Percentiles rank a stretch among this genome's conserved stretches.
These are phyloP conservation scores for Trapa bicornis DNA, from an alignment of 345 rosid genomes.

Conservation along the genomic window DNA sequence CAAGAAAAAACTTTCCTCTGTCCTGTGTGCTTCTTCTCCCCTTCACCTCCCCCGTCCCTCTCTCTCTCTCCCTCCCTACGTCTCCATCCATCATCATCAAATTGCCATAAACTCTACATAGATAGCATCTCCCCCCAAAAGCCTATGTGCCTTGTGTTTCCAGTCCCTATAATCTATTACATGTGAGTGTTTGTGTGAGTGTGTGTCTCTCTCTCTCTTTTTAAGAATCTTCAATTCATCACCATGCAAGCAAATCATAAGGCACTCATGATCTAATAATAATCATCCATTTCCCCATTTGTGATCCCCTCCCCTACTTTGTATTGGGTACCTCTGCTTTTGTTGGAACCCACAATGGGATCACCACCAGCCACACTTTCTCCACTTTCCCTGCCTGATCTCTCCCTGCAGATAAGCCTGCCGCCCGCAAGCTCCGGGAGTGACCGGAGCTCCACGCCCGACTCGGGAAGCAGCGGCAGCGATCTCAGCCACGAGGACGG, in stretches of 20 bases:
- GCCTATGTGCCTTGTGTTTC: too few species aligned
- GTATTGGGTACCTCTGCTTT: too few species aligned
- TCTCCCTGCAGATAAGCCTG: constrained; percentile 83
- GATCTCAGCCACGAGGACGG: constrained; percentile 56
- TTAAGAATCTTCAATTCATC: constrained; percentile 8
- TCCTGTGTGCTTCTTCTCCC: too few species aligned
- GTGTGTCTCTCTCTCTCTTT: constrained; percentile 11
- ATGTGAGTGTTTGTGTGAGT: too few species aligned
- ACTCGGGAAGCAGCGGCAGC: constrained; percentile 62
- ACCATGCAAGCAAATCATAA: constrained; percentile 63
- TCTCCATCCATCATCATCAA: constrained; percentile 17
- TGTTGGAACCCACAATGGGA: constrained; percentile 7
- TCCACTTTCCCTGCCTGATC: constrained; percentile 44
- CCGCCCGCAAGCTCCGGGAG: constrained; percentile 33
- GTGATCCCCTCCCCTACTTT: not conserved
- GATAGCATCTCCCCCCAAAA: too few species aligned
- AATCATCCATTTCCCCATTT: constrained; percentile 5
- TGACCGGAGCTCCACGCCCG: constrained; percentile 57
- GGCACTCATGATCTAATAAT: constrained; percentile 72
- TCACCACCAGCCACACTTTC: too few species aligned
- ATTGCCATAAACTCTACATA: constrained; percentile 18
- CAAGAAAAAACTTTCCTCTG: constrained; percentile 11
- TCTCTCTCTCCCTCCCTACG: not conserved
- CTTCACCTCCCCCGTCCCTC: too few species aligned
- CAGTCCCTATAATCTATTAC: too few species aligned